Base-by-base conservation (phyloP, 202 grass and related monocot species). In the Schoenoplectus tabernaemontani region DNA sequence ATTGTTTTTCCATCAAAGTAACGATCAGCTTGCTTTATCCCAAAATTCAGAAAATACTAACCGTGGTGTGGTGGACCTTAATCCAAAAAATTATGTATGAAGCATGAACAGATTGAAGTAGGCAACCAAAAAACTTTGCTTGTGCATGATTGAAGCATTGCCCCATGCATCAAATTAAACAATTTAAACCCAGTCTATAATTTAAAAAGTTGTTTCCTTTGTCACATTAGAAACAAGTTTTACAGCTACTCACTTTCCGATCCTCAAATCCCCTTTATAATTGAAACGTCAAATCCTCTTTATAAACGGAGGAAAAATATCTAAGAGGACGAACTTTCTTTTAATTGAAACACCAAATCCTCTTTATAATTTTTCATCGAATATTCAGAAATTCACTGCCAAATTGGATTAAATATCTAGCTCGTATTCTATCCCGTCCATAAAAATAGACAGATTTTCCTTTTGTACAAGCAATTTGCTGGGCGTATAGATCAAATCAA, bases 361-460 rank as follows among this genome's bases (percentile, higher is more conserved):
- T 74, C 12, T 17, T 50, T 9, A 7, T 34, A 1, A 33, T 17
- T 33, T 33, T 53, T 13, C 11, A 33, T 74, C 24, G 34, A 26
- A 28, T 53, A 51, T 53, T 53, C 46, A n/a, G 36, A 33, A 74
- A 53, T 54, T 15, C 46, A 74, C 43, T 74, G 12, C 12, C 46
- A 33, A 74, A 53, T 33, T n/a, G 7, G 26, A 15, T 74, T 70
- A 33, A 63, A 56, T 74, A 28, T n/a, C 70, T 34, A 54, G 46
- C 46, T 74, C 46, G 24, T 36, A 33, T 80, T 80, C 59, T 64
- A 62, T 80, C 77, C 22, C 58, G 64, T 80, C 28, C 77, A 80
- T 80, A 60, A 80, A 80, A 82, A 74, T 83, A 83, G 64, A 75
- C 22, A 83, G 79, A 82, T 75, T 43, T 83, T 9, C 48, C 28